Evolutionary conservation across 106 monocot genomes (phyloP), one percentile per base, ranked within the genome.

Genomic region (Dioscorea zingiberensis): DNA sequence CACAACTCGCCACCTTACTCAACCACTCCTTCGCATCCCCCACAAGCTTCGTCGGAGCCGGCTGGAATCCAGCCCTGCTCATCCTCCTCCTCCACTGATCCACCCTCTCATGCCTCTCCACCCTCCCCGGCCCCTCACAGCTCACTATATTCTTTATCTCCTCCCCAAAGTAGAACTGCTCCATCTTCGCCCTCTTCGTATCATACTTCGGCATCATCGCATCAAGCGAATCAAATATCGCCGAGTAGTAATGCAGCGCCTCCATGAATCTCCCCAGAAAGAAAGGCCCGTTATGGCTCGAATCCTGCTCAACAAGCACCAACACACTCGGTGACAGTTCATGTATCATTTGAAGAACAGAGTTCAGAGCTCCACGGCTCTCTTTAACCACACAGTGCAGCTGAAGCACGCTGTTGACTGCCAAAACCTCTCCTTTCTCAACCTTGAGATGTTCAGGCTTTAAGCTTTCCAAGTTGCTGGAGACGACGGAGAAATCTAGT

Each of bases 281-380:
- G 18, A 44, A 57, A 7, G 68, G 32, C 21, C 68, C 56, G 19
- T 69, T 69, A 38, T 69, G 68, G 38, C 23, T 69, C 12, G 38
- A 18, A 18, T 69, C 68, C 68, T 69, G 68, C 57, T 69, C 68
- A 6, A 44, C 57, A 13, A 69, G 21, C 55, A 58, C 68, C 57
- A 69, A 2, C 13, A 69, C 38, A 13, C 24, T 58, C 0, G 68
- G 68, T 2, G 30, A 2, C 2, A 69, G 56, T 2, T 19, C 57
- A 12, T 24, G 38, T 6, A 69, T 5, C 17, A 22, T 21, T n/a
- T 8, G n/a, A 1, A 69, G 68, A 11, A 69, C 58, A 0, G 58
- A 2, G 24, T 58, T 58, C 1, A 55, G n/a, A 3, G 46, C 25
- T 19, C 57, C 51, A 25, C 27, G 10, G 55, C 38, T 49, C 4